These are phyloP conservation scores for Ephemerocybe angulata DNA, from an alignment of 768 basidiomycete genomes.

Conservation along the genomic window DNA sequence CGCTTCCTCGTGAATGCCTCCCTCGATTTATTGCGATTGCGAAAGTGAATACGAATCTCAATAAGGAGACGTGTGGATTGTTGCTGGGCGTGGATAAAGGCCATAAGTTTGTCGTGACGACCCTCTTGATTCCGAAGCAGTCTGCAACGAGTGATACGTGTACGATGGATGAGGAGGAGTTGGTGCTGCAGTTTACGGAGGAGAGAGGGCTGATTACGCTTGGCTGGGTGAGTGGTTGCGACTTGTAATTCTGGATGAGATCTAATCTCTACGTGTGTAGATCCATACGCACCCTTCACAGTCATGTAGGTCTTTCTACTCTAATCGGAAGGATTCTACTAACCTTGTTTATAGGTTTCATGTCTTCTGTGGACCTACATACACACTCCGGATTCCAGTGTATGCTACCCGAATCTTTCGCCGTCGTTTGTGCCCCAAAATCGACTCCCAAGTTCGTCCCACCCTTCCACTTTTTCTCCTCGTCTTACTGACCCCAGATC, in stretches of 20 bases:
- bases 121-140: conserved; percentile 84
- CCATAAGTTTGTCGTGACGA: conserved; percentile 68
- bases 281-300: conserved; percentile 93
- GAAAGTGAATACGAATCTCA: conserved; percentile 68
- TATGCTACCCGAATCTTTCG: conserved; percentile 90
- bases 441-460: conserved; percentile 64
- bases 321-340: neutral
- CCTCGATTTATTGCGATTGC: conserved; percentile 75
- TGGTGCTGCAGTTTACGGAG: conserved; percentile 82
- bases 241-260: neutral
- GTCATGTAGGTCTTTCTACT: conserved; percentile 51
- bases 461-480: neutral
- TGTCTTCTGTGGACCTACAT: conserved; percentile 92
- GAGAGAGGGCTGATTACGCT: conserved; percentile 77
- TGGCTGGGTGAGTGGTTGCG: conserved; percentile 70
- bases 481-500: conserved; percentile 9
- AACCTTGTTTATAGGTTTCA: conserved; percentile 55
- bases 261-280: conserved; percentile 32
- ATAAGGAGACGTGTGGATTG: conserved; percentile 85
- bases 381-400: conserved; percentile 87
- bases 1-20: conserved; percentile 71
- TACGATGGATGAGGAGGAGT: conserved; percentile 86
- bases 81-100: conserved; percentile 68
- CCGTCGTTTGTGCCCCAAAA: conserved; percentile 86
- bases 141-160: conserved; percentile 89